Conservation (phyloP, 2,329 filamentous ascomycete species). For the Knufia fluminis region DNA sequence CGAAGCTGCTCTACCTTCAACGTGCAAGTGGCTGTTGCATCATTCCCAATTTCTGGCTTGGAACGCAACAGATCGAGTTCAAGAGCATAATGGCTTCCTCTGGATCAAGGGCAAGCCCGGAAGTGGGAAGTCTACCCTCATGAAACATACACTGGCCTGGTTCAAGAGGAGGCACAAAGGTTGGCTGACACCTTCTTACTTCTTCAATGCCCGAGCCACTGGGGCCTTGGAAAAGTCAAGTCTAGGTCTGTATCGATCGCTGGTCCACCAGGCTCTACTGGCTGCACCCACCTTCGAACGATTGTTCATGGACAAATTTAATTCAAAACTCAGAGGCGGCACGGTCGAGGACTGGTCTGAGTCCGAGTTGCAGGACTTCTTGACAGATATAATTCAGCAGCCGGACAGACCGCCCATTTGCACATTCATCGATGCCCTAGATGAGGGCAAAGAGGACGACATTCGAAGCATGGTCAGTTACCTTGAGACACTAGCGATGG, state of each 20-base stretch:
- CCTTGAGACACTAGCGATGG: constrained; percentile 28
- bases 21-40: constrained; percentile 36
- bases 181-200: constrained; percentile 34
- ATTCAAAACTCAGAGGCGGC: background rate
- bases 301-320: background rate
- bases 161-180: background rate
- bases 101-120: constrained; percentile 35
- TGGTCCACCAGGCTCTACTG: constrained; percentile 7
- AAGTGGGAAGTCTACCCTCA: constrained; percentile 30
- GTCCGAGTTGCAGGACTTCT: constrained; percentile 13
- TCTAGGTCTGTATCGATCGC: constrained; percentile 42
- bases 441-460: constrained; percentile 36
- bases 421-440: constrained; percentile 35
- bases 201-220: constrained; percentile 41
- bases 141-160: constrained; percentile 23
- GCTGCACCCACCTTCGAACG: constrained; percentile 19
- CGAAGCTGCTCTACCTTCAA: constrained; percentile 27
- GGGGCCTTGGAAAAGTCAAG: constrained; percentile 37
- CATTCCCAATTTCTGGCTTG: constrained; percentile 31
- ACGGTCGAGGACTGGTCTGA: constrained; percentile 8
- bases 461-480: constrained; percentile 31
- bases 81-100: constrained; percentile 24
- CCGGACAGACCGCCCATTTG: constrained; percentile 14
- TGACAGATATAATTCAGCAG: constrained; percentile 17
- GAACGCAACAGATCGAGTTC: constrained; percentile 25